phyloP scores from a whole-genome alignment of 192 early-diverging fungal species.

The Rhizoclosmatium sp. region DNA sequence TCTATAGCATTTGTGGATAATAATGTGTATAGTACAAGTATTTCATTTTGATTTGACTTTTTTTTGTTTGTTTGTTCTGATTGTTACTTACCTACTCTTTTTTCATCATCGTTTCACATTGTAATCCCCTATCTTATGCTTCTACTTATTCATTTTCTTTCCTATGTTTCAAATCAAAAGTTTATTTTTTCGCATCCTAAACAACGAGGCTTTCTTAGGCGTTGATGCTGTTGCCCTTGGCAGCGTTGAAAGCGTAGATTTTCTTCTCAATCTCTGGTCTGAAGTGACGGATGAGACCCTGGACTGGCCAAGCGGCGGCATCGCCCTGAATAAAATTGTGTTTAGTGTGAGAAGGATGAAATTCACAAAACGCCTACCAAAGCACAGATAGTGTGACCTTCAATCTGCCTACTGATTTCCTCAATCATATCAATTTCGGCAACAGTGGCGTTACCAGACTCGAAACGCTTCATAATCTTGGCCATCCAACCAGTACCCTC shows the following conservation, averaged over 20 bases:
- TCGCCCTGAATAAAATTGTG: constrained; percentile 68
- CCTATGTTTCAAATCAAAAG: too few relatives aligned
- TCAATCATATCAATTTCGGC: constrained; percentile 96
- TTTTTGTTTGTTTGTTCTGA: too few relatives aligned
- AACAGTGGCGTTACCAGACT: constrained; percentile 78
- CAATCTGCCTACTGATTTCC: constrained; percentile 95
- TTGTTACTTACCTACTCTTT: too few relatives aligned
- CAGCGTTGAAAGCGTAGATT: constrained; percentile 47
- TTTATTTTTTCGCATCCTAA: too few relatives aligned
- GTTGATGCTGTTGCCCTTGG: too few relatives aligned
- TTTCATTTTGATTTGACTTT: too few relatives aligned
- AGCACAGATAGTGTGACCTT: constrained; percentile 99
- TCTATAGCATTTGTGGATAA: too few relatives aligned
- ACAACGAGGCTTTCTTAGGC: too few relatives aligned
- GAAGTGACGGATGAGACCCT: constrained; percentile 95
- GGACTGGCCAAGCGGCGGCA: constrained; percentile 98
- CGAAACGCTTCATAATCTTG: constrained; percentile 96
- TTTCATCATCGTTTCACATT: too few relatives aligned
- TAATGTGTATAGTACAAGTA: too few relatives aligned
- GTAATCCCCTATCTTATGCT: too few relatives aligned
- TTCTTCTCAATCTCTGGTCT: constrained; percentile 80
- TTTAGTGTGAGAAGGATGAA: constrained; percentile 18
- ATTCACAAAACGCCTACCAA: constrained; percentile 58
- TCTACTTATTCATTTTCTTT: too few relatives aligned
- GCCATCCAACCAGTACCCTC: constrained; percentile 96